phyloP scores from a whole-genome alignment of 2,329 filamentous ascomycete species.

The Didymella glomerata region DNA sequence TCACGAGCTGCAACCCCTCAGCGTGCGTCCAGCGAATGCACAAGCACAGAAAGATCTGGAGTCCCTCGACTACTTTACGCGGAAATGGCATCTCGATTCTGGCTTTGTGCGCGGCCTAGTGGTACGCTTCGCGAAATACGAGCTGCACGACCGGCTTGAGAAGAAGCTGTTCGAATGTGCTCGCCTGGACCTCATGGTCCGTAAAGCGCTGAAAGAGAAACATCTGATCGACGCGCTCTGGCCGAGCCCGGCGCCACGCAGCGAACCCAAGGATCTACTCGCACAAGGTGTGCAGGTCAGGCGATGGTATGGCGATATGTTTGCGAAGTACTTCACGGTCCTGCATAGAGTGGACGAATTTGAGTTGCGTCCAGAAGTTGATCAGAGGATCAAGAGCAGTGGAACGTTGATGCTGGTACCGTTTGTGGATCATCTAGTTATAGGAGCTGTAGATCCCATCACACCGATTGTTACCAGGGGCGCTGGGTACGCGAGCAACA shows the following conservation, averaged over 20 bases:
- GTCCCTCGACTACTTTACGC: conserved; percentile 44
- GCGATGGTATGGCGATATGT: conserved; percentile 51
- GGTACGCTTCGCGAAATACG: conserved; percentile 46
- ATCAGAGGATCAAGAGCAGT: conserved; percentile 41
- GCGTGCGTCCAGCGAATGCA: conserved; percentile 46
- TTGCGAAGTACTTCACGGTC: conserved; percentile 47
- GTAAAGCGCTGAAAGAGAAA: conserved; percentile 51
- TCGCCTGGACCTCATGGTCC: conserved; percentile 47
- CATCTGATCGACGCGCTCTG: conserved; percentile 48
- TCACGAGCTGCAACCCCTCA: conserved; percentile 42
- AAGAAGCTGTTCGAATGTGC: conserved; percentile 48
- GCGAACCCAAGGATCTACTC: conserved; percentile 38
- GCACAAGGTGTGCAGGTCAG: conserved; percentile 46
- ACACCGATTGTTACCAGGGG: conserved; percentile 46
- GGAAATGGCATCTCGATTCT: conserved; percentile 44
- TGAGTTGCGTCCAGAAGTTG: conserved; percentile 42
- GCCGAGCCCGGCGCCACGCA: conserved; percentile 44
- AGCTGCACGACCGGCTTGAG: conserved; percentile 48
- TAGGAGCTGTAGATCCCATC: conserved; percentile 47
- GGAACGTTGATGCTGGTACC: conserved; percentile 48
- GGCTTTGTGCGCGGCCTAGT: conserved; percentile 45
- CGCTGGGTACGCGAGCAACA: conserved; percentile 41
- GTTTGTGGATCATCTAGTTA: conserved; percentile 45
- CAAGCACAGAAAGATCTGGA: conserved; percentile 50
- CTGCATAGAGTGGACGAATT: conserved; percentile 46